These are phyloP conservation scores for Strobilomyces echinocephalus DNA, from an alignment of 768 basidiomycete genomes.

Conservation along the genomic window DNA sequence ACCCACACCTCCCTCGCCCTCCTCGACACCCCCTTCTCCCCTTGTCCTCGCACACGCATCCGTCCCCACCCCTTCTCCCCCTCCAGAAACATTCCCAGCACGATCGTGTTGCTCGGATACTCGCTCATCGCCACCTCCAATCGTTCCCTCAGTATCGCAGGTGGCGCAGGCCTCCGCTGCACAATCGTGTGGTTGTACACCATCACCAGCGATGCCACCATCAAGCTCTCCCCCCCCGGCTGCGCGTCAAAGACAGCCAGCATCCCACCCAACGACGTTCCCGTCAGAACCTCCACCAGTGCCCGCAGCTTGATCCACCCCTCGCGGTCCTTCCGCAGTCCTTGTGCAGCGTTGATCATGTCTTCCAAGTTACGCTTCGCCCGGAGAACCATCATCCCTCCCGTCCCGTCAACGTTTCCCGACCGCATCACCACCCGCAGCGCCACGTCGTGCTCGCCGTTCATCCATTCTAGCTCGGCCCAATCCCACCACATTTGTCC, in stretches of 20 bases:
- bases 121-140: conserved; percentile 48
- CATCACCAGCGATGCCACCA: conserved; percentile 52
- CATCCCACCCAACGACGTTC: conserved; percentile 37
- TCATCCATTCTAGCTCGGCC: conserved; percentile 81
- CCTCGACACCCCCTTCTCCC: conserved; percentile 51
- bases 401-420: conserved; percentile 47
- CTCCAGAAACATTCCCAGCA: conserved; percentile 72
- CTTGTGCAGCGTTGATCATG: conserved; percentile 28
- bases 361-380: conserved; percentile 64
- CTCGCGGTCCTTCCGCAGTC: conserved; percentile 53
- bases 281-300: conserved; percentile 58
- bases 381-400: conserved; percentile 54
- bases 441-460: conserved; percentile 45
- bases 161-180: conserved; percentile 55
- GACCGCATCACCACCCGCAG: conserved; percentile 51
- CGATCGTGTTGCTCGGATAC: conserved; percentile 67
- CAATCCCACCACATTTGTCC: conserved; percentile 73
- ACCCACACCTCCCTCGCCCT: conserved; percentile 72
- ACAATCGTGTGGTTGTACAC: conserved; percentile 54
- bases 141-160: conserved; percentile 53
- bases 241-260: conserved; percentile 35
- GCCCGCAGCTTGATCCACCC: conserved; percentile 64
- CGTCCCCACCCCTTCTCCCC: conserved; percentile 73
- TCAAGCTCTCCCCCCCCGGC: conserved; percentile 46
- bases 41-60: conserved; percentile 56